These are phyloP conservation scores for Castanospermum australe DNA, from an alignment of 306 rosid genomes.

Conservation along the genomic window DNA sequence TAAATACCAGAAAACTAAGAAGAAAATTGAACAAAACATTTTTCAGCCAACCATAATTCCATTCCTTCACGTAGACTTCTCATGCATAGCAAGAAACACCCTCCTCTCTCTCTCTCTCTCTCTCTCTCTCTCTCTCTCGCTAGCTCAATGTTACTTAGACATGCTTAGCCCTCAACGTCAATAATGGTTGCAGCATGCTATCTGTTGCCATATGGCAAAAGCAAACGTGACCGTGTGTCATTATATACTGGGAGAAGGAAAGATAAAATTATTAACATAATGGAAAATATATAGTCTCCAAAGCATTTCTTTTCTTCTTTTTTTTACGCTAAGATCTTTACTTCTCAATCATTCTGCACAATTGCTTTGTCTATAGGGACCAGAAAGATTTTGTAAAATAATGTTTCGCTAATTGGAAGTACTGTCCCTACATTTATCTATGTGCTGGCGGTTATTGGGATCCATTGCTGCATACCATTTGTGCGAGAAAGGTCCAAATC, in stretches of 20 bases:
- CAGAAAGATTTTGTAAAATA: neutral
- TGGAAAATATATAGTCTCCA: neutral
- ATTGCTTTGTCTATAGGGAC: neutral
- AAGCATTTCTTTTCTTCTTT: neutral
- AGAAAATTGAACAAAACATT: conserved; percentile 19
- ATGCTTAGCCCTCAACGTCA: conserved; percentile 16
- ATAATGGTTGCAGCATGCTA: conserved; percentile 30
- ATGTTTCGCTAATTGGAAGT: conserved; percentile 4
- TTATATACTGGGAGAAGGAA: neutral
- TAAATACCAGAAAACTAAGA: conserved; percentile 25
- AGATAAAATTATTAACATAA: neutral
- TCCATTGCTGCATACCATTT: neutral
- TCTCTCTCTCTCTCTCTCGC: neutral
- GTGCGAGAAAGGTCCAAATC: neutral
- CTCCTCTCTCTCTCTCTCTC: conserved; percentile 32
- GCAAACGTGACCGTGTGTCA: conserved; percentile 1
- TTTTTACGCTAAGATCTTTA: neutral
- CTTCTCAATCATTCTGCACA: neutral
- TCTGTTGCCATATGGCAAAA: conserved; percentile 30
- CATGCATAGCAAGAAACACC: conserved; percentile 72
- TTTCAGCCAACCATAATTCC: conserved; percentile 55
- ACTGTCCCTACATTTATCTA: conserved; percentile 3
- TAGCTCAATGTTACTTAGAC: neutral
- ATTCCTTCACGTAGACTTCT: conserved; percentile 80
- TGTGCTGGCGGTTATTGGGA: neutral